These are phyloP conservation scores for Acrodontium crateriforme DNA, from an alignment of 2,329 filamentous ascomycete species.

Conservation along the genomic window DNA sequence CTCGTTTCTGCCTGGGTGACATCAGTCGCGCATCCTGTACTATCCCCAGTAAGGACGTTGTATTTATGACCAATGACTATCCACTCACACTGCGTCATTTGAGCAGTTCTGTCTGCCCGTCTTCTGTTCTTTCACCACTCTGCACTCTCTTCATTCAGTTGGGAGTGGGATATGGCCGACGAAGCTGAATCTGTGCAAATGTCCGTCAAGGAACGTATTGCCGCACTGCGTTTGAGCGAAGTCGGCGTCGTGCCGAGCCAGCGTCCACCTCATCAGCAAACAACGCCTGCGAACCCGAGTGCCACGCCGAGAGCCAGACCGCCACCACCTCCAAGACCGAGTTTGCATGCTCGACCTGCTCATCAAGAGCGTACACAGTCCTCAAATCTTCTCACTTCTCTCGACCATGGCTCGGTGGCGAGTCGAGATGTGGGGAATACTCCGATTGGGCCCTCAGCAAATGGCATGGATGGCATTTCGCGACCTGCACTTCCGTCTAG, in stretches of 20 bases:
- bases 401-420: slow-evolving; percentile 19
- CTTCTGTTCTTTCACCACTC: no score
- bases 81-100: no score
- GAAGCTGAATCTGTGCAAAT: slow-evolving; percentile 10
- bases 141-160: no score
- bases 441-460: slow-evolving; percentile 5
- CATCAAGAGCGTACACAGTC: slow-evolving; percentile 21
- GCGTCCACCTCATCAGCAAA: slow-evolving; percentile 17
- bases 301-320: slow-evolving; percentile 23
- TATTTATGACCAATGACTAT: no score
- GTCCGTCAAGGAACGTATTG: slow-evolving; percentile 34
- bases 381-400: slow-evolving; percentile 27
- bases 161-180: no score
- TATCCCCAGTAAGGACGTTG: no score
- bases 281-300: slow-evolving; percentile 5
- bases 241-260: slow-evolving; percentile 24
- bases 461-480: slow-evolving; percentile 12
- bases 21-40: no score
- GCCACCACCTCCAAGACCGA: slow-evolving; percentile 22
- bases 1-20: no score
- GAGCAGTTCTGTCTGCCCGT: no score
- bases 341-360: slow-evolving; percentile 8
- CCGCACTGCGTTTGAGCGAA: slow-evolving; percentile 33
- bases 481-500: slow-evolving; percentile 33
- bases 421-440: slow-evolving; percentile 24